Evolutionary conservation across 257 asterid genomes (phyloP).

Genomic region (Lycium barbarum): DNA sequence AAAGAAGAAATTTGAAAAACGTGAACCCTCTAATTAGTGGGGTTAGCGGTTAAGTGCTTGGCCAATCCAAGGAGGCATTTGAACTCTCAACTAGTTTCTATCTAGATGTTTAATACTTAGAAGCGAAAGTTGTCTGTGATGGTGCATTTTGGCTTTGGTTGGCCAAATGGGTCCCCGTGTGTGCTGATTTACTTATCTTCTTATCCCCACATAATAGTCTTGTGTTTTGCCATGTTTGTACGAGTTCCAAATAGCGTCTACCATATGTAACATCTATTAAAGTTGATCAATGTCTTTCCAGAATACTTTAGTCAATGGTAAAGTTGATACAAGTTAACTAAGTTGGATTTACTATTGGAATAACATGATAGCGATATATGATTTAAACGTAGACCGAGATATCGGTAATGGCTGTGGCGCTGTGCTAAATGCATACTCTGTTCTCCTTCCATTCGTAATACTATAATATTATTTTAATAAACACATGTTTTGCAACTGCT

Average conservation of each 20-base stretch:
- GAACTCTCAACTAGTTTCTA: not conserved
- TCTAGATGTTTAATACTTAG: not conserved
- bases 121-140: not conserved
- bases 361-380: not conserved
- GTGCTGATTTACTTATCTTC: not conserved
- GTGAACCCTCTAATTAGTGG: not conserved
- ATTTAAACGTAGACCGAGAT: not conserved
- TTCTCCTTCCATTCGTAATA: conserved; percentile 10
- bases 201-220: not conserved
- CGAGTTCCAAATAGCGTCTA: not conserved
- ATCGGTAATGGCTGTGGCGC: not conserved
- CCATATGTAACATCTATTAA: not conserved
- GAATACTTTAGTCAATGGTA: conserved; percentile 7
- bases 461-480: not conserved
- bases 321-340: conserved; percentile 9
- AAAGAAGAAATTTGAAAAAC: not conserved
- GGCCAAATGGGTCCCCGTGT: not conserved
- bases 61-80: not conserved
- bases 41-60: not conserved
- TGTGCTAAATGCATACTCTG: not conserved
- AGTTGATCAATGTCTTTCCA: conserved; percentile 19
- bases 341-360: not conserved
- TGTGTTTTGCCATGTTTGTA: not conserved
- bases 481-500: conserved; percentile 24
- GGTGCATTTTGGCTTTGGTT: conserved; percentile 9